These are phyloP conservation scores for Parathielavia hyrcaniae DNA, from an alignment of 495 filamentous ascomycete genomes.

Conservation along the genomic window DNA sequence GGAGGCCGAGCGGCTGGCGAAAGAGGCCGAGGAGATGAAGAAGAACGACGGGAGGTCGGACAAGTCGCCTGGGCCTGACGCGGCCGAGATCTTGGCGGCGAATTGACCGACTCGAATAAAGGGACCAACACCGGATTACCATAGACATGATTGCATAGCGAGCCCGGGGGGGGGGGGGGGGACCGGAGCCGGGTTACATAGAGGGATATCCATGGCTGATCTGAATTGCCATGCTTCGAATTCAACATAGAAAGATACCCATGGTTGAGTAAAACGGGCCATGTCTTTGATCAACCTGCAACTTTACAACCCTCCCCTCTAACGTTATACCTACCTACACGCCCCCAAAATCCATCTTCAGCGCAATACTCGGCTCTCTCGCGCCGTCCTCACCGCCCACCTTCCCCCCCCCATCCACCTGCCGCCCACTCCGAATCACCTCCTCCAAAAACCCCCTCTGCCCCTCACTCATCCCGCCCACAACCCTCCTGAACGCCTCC, in stretches of 20 bases:
- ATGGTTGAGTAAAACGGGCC: neutral
- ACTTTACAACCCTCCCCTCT: neutral
- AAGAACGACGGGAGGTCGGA: slow-evolving; percentile 37
- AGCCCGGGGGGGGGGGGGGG: no score
- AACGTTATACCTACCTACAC: slow-evolving; percentile 4
- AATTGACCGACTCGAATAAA: slow-evolving; percentile 23
- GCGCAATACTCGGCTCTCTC: slow-evolving; percentile 75
- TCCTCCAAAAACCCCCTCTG: slow-evolving; percentile 77
- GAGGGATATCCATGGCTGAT: no score
- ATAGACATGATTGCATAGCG: no score
- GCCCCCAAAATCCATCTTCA: slow-evolving; percentile 84
- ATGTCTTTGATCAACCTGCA: neutral
- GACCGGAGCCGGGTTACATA: no score
- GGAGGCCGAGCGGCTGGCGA: slow-evolving; percentile 33
- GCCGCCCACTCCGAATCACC: slow-evolving; percentile 59
- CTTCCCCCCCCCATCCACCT: slow-evolving; percentile 17
- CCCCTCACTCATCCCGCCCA: slow-evolving; percentile 61
- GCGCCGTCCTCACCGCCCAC: slow-evolving; percentile 35
- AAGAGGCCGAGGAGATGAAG: slow-evolving; percentile 31
- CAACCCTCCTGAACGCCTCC: slow-evolving; percentile 63
- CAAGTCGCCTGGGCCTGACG: slow-evolving; percentile 33
- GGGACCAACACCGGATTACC: neutral
- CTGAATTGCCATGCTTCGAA: no score
- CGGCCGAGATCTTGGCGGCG: slow-evolving; percentile 44
- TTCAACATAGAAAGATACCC: neutral